These are phyloP conservation scores for Hortiboletus campestris DNA, from an alignment of 768 basidiomycete genomes.

Conservation along the genomic window DNA sequence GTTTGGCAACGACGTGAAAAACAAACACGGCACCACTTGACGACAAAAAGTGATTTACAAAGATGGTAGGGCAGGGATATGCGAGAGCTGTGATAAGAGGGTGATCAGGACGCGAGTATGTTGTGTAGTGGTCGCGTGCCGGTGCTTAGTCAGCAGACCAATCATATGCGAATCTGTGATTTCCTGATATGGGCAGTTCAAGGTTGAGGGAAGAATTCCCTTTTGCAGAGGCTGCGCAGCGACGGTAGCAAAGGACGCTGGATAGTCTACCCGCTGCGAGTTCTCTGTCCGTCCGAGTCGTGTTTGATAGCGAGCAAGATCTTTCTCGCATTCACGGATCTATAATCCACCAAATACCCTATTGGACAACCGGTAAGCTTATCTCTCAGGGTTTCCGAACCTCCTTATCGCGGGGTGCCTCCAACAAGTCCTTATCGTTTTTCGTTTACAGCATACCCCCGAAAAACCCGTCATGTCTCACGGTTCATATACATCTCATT, in stretches of 20 bases:
- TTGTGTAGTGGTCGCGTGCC: conserved; percentile 21
- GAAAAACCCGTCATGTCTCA: conserved; percentile 53
- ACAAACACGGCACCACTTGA: conserved; percentile 4
- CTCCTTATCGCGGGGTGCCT: conserved; percentile 30
- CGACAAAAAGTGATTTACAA: too few relatives aligned
- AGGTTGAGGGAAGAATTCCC: background rate
- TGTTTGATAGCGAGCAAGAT: background rate
- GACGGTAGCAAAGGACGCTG: conserved; percentile 1
- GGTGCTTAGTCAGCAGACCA: conserved; percentile 29
- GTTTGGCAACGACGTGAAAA: conserved; percentile 18
- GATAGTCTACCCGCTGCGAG: background rate
- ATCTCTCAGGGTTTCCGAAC: conserved; percentile 27
- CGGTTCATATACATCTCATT: conserved; percentile 72
- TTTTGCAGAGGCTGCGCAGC: conserved; percentile 5
- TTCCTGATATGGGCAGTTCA: conserved; percentile 18
- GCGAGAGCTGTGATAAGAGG: too few relatives aligned
- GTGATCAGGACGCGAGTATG: too few relatives aligned
- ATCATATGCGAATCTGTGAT: conserved; percentile 26
- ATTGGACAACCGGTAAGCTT: conserved; percentile 28
- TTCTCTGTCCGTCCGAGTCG: background rate
- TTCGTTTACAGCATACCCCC: conserved; percentile 35
- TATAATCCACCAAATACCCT: conserved; percentile 22
- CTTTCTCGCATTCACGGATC: background rate
- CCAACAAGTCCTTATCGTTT: conserved; percentile 31
- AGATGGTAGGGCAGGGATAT: too few relatives aligned